A percentile compares a stretch with the other conserved stretches of the same genome.
These are phyloP conservation scores for Tuber borchii DNA, from an alignment of 495 filamentous ascomycete genomes.

Conservation along the genomic window DNA sequence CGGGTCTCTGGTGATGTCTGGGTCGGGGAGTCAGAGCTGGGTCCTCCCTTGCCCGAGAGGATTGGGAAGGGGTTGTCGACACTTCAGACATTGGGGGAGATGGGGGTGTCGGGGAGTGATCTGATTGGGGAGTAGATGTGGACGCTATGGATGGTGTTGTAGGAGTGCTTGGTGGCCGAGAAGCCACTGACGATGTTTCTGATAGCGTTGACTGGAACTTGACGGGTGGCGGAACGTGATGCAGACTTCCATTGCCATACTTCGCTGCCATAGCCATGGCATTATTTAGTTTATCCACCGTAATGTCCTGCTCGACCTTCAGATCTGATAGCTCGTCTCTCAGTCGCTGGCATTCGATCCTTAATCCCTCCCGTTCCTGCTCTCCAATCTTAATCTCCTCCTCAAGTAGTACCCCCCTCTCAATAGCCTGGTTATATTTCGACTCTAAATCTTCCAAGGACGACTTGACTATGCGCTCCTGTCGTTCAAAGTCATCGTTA, in stretches of 20 bases:
- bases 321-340: conserved; percentile 86
- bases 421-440: conserved; percentile 91
- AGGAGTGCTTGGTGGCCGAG: conserved; percentile 38
- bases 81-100: conserved; percentile 66
- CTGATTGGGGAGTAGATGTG: conserved; percentile 58
- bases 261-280: conserved; percentile 50
- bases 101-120: conserved; percentile 52
- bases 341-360: conserved; percentile 82
- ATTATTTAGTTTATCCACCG: conserved; percentile 80
- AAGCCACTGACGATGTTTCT: conserved; percentile 43
- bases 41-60: conserved; percentile 45
- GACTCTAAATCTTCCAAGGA: conserved; percentile 95
- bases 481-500: conserved; percentile 96
- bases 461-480: conserved; percentile 86
- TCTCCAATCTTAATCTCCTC: conserved; percentile 87
- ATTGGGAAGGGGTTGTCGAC: conserved; percentile 57
- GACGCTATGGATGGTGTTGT: conserved; percentile 57
- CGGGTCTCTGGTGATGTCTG: conserved; percentile 31
- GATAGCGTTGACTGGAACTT: conserved; percentile 47
- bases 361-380: conserved; percentile 75
- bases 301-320: conserved; percentile 89
- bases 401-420: conserved; percentile 84
- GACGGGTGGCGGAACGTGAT: conserved; percentile 42
- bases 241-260: conserved; percentile 51
- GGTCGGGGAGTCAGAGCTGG: conserved; percentile 49